Evolutionary conservation across 2,329 filamentous ascomycete genomes (phyloP), one percentile per base, ranked within the genome.

Genomic region (Aureobasidium melanogenum): DNA sequence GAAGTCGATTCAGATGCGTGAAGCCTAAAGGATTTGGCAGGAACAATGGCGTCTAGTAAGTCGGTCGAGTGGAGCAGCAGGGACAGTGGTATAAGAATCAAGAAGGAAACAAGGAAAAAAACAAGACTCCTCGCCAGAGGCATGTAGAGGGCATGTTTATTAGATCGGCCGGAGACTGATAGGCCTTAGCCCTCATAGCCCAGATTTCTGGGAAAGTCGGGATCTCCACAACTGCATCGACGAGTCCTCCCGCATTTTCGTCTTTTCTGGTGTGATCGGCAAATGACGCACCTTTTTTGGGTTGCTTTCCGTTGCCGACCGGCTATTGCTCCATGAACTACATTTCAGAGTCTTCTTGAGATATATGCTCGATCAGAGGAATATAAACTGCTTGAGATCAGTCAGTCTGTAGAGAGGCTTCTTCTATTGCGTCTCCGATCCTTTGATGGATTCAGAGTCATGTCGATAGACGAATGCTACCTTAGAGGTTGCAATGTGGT

Each of bases 171-270:
- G 54, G 54, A 47, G 32, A 58, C 44, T 38, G 41, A 30, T 36
- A 24, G 26, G n/a, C n/a, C n/a, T n/a, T n/a, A n/a, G n/a, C n/a
- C n/a, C n/a, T 14, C 32, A 15, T 15, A 36, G 32, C 32, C 32
- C 54, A 58, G 43, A 47, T 36, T 26, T 47, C 54, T 47, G 43
- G 32, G 54, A 38, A 34, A 47, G 41, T 58, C 54, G 54, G 54
- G 30, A 47, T 58, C 54, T 58, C 41, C 54, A 47, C 54, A 58
- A 7, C 28, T 36, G 15, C 28, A 22, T 38, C 30, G 17, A 32
- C 38, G 10, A 30, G 28, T 3, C 24, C 24, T 47, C 44, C 52
- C 52, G 52, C 52, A 56, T 44, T 36, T 34, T 56, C 26, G 26
- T 50, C 28, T 19, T 30, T 38, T 7, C 19, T 26, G 10, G 14